Conservation (phyloP, 257 asterid genomes). For the Nemophila menziesii region DNA sequence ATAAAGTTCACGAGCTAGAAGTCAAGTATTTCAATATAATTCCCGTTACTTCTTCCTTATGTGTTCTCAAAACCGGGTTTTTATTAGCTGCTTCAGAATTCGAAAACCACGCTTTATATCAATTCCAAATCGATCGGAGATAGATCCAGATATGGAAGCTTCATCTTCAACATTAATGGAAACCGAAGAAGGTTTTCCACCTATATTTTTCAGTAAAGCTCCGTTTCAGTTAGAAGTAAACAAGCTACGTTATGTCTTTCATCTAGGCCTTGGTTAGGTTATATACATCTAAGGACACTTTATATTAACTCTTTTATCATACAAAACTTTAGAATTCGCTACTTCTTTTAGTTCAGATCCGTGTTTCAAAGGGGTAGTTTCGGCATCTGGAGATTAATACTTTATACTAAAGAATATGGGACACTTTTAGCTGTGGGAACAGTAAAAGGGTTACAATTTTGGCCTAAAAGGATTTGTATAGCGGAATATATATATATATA, state of each 20-base stretch:
- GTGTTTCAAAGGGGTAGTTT: conserved; percentile 98
- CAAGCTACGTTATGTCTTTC: conserved; percentile 97
- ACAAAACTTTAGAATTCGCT: conserved; percentile 91
- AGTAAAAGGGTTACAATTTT: conserved; percentile 86
- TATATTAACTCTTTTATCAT: conserved; percentile 88
- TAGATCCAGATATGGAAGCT: conserved; percentile 92
- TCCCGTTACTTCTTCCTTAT: conserved; percentile 83
- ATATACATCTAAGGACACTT: conserved; percentile 97
- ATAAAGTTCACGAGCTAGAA: conserved; percentile 77
- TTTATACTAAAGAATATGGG: conserved; percentile 94
- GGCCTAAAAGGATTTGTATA: conserved; percentile 79
- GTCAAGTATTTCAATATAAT: conserved; percentile 90
- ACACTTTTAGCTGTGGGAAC: conserved; percentile 95
- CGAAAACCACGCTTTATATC: conserved; percentile 95
- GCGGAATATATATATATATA: conserved; percentile 90
- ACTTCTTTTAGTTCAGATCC: conserved; percentile 98
- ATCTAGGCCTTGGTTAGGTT: conserved; percentile 99
- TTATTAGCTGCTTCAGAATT: conserved; percentile 96
- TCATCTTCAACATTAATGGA: conserved; percentile 92
- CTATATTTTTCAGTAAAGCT: conserved; percentile 95
- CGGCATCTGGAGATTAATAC: conserved; percentile 99
- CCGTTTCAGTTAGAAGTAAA: conserved; percentile 77
- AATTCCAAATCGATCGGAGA: conserved; percentile 93
- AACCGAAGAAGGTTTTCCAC: conserved; percentile 95
- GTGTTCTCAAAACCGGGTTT: conserved; percentile 95